A percentile compares a stretch with the other conserved stretches of the same genome.
phyloP scores from a whole-genome alignment of 495 filamentous ascomycete species.

The Hypoxylon intermedium region DNA sequence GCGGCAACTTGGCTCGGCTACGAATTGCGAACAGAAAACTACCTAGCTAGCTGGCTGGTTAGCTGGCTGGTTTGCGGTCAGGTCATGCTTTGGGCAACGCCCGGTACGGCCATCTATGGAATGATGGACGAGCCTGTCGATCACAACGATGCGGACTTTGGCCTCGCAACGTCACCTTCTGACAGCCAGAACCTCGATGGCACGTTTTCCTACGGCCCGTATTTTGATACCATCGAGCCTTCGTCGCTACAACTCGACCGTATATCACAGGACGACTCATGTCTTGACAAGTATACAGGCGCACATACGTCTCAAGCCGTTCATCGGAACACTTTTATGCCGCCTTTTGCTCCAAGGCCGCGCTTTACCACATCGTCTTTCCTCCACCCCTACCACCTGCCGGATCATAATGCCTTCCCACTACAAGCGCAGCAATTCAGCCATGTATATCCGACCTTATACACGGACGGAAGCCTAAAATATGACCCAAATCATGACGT shows the following conservation, averaged over 20 bases:
- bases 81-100: slow-evolving; percentile 18
- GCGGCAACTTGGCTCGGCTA: no score
- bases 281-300: slow-evolving; percentile 47
- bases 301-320: slow-evolving; percentile 2
- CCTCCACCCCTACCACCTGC: slow-evolving; percentile 12
- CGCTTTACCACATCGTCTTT: slow-evolving; percentile 9
- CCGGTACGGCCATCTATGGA: slow-evolving; percentile 21
- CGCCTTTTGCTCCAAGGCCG: slow-evolving; percentile 5
- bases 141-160: slow-evolving; percentile 20
- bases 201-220: slow-evolving; percentile 7
- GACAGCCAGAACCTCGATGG: slow-evolving; percentile 1
- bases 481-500: slow-evolving; percentile 14
- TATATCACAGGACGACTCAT: slow-evolving; percentile 52
- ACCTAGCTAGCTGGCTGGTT: no score
- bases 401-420: slow-evolving; percentile 19
- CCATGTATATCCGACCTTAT: slow-evolving; percentile 10
- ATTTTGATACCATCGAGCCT: slow-evolving; percentile 27
- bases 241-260: slow-evolving; percentile 29
- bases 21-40: no score
- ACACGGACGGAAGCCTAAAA: slow-evolving; percentile 9
- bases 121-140: slow-evolving; percentile 30
- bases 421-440: neutral
- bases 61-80: no score
- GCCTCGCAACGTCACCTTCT: slow-evolving; percentile 15
- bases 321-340: slow-evolving; percentile 8